A percentile compares a stretch with the other conserved stretches of the same genome.
Conservation (phyloP, 2,329 filamentous ascomycete species). For the Trichoderma simmonsii region DNA sequence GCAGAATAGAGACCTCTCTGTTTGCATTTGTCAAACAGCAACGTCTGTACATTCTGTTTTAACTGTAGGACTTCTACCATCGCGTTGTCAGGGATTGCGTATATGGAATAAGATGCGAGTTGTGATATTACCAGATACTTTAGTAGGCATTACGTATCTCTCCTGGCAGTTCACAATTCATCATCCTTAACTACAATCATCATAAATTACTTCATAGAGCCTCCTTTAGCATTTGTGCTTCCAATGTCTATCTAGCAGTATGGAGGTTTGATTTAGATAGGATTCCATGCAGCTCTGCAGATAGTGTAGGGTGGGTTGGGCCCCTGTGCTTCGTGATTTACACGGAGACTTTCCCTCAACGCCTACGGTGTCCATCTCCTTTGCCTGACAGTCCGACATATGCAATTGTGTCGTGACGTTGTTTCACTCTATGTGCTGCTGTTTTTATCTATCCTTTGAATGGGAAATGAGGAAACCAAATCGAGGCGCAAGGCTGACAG, state of each 20-base stretch:
- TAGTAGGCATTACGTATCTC: not conserved
- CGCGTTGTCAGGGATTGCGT: not conserved
- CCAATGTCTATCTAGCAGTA: not conserved
- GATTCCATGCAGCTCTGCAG: not conserved
- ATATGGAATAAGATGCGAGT: not conserved
- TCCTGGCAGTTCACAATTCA: not conserved
- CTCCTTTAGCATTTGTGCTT: not conserved
- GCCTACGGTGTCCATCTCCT: not conserved
- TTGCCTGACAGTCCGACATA: not conserved
- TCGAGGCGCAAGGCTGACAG: not conserved
- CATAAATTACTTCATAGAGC: not conserved
- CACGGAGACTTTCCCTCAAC: not conserved
- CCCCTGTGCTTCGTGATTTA: not conserved
- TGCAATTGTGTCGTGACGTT: not conserved
- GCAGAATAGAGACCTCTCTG: not conserved
- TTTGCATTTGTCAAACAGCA: not conserved
- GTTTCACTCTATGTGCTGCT: not conserved
- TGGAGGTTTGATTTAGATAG: accelerated
- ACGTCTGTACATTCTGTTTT: not conserved
- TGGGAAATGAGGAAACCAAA: not conserved
- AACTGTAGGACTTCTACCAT: too few species aligned
- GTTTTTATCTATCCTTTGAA: not conserved
- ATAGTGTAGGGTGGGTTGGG: not conserved
- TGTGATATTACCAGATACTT: not conserved
- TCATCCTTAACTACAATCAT: not conserved